phyloP scores from a whole-genome alignment of 257 asterid genomes.

The Solanum boliviense region DNA sequence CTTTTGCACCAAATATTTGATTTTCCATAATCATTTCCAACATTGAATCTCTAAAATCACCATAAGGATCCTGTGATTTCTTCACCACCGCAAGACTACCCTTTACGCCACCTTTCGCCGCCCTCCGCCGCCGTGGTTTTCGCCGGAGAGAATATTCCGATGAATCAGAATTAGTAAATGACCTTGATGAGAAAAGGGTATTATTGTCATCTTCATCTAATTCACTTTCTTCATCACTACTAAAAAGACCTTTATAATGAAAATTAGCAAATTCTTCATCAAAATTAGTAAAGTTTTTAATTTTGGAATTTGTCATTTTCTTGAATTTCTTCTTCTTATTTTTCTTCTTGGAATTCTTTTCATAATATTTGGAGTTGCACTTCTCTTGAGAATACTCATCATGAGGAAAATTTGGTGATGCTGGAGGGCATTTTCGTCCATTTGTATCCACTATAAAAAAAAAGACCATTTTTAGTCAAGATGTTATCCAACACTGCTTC shows the following conservation, averaged over 20 bases:
- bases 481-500: neutral
- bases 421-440: neutral
- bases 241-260: constrained; percentile 1
- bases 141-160: constrained; percentile 4
- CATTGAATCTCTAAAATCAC: constrained; percentile 42
- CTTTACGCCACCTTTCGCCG: neutral
- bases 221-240: constrained; percentile 2
- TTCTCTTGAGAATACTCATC: neutral
- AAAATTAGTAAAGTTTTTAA: neutral
- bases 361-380: neutral
- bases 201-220: neutral
- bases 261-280: neutral
- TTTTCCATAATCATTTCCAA: constrained; percentile 55
- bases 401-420: neutral
- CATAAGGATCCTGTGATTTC: constrained; percentile 40
- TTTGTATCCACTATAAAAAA: neutral
- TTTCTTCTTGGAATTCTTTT: neutral
- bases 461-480: neutral
- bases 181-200: constrained; percentile 22
- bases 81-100: constrained; percentile 45
- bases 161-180: constrained; percentile 18
- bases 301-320: neutral
- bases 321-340: neutral
- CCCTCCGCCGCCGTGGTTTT: constrained; percentile 7
- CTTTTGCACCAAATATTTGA: constrained; percentile 24